phyloP scores from a whole-genome alignment of 2,329 filamentous ascomycete genomes.

The Ophiostoma himal-ulmi region DNA sequence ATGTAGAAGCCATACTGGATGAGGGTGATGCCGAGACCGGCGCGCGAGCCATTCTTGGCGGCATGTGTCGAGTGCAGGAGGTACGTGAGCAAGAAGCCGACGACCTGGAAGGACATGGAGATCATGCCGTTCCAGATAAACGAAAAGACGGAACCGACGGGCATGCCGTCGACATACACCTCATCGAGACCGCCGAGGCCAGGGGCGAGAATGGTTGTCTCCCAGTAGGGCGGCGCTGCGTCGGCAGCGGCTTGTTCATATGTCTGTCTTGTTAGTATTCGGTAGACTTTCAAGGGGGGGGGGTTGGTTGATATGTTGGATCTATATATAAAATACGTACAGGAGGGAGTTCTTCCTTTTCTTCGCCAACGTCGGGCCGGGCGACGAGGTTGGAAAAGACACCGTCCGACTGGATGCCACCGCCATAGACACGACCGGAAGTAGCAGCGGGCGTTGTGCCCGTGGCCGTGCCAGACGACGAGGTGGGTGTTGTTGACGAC shows the following conservation, averaged over 20 bases:
- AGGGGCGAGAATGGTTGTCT: constrained; percentile 93
- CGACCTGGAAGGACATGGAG: constrained; percentile 92
- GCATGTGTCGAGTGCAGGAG: constrained; percentile 96
- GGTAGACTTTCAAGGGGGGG: no score
- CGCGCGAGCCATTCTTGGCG: constrained; percentile 93
- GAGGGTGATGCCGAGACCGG: constrained; percentile 87
- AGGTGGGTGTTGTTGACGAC: neutral
- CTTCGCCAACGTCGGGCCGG: constrained; percentile 74
- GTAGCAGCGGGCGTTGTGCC: constrained; percentile 30
- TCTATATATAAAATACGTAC: constrained; percentile 49
- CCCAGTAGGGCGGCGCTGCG: constrained; percentile 95
- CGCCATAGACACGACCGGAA: constrained; percentile 54
- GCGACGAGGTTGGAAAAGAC: constrained; percentile 94
- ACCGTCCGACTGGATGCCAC: constrained; percentile 77
- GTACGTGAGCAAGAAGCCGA: constrained; percentile 96
- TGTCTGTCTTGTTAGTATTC: constrained; percentile 49
- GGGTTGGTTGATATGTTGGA: neutral
- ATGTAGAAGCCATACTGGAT: constrained; percentile 97
- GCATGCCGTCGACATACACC: constrained; percentile 93
- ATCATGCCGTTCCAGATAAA: constrained; percentile 95
- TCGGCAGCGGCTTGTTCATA: constrained; percentile 98
- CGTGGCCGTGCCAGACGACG: neutral
- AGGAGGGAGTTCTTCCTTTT: constrained; percentile 83
- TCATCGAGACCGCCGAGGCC: constrained; percentile 87
- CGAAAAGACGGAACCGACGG: constrained; percentile 79